Evolutionary conservation across 1,284 basidiomycete genomes (phyloP), one percentile per base, ranked within the genome.

Genomic region (Calocybe gambosa): DNA sequence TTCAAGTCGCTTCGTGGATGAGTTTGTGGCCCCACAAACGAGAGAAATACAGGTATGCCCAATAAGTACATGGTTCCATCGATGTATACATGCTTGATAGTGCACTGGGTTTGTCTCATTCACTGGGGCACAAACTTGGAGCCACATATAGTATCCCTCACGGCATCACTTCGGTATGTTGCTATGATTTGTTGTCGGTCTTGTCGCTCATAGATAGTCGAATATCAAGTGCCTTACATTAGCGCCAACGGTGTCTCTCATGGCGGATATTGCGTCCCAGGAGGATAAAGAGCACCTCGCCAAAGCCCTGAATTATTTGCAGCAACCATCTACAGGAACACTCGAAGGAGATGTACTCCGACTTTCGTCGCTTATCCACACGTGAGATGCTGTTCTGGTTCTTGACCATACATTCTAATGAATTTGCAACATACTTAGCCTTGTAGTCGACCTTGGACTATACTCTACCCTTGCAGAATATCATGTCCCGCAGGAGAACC

Each of bases 1-100:
- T 89, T 4, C 80, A 87, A 60, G 51, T 90, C 26, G 89, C 86
- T 0, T 76, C 82, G 0, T 89, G 85, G 85, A 85, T 85, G 80
- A 85, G 82, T 43, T 60, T 89, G 10, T 89, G 82, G 81, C 86
- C 87, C 0, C 65, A 71, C 44, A 74, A 73, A 61, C 50, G 69
- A 13, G 79, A 80, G 55, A 71, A 66, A 55, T 75, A 80, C 52
- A 69, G 68, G 82, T 79, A n/a, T 15, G 41, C 10, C 3, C 23
- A 10, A n/a, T 49, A 29, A 34, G 37, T 20, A 35, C 19, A 18
- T 20, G n/a, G 20, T 26, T 18, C 4, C 28, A 25, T 37, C 3
- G 21, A 21, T 39, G 33, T 29, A 31, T 31, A 28, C 28, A 28
- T 31, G 5, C 19, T 45, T 25, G 7, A 2, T 49, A 83, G 83